Conservation (phyloP, 306 rosid genomes). For the Cucumis cinereus region DNA sequence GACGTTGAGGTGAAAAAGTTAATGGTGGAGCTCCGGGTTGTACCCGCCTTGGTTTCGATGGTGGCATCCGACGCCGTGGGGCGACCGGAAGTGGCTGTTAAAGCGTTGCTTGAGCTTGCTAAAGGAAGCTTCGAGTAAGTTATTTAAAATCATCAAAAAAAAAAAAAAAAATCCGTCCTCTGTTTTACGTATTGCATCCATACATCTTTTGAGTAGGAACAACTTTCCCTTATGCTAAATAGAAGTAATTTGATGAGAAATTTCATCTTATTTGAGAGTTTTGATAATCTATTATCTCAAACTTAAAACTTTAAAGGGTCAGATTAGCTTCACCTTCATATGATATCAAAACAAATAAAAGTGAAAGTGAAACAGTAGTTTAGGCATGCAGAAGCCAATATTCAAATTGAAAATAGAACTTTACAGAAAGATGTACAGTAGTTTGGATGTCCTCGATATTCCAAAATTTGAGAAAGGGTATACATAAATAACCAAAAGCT, state of each 20-base stretch:
- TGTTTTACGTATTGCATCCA: neutral
- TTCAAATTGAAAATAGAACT: neutral
- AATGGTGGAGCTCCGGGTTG: slow-evolving; percentile 70
- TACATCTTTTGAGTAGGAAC: neutral
- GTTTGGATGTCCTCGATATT: neutral
- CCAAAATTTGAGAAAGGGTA: neutral
- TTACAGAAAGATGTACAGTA: neutral
- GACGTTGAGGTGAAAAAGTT: slow-evolving; percentile 49
- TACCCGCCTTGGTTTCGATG: slow-evolving; percentile 76
- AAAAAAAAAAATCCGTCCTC: neutral
- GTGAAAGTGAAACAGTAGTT: neutral
- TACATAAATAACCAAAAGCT: neutral
- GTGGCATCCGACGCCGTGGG: slow-evolving; percentile 29
- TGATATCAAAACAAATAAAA: neutral
- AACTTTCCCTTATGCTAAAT: neutral
- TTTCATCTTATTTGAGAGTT: neutral
- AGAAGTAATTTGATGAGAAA: neutral
- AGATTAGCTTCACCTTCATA: neutral
- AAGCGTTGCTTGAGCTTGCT: slow-evolving; percentile 54
- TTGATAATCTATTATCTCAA: neutral
- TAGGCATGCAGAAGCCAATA: neutral
- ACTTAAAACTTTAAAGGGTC: neutral
- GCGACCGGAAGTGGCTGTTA: slow-evolving; percentile 33
- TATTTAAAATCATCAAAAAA: neutral
- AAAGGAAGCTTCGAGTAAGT: slow-evolving; percentile 74